These are phyloP conservation scores for Cytospora mali DNA, from an alignment of 2,329 filamentous ascomycete genomes.

Conservation along the genomic window DNA sequence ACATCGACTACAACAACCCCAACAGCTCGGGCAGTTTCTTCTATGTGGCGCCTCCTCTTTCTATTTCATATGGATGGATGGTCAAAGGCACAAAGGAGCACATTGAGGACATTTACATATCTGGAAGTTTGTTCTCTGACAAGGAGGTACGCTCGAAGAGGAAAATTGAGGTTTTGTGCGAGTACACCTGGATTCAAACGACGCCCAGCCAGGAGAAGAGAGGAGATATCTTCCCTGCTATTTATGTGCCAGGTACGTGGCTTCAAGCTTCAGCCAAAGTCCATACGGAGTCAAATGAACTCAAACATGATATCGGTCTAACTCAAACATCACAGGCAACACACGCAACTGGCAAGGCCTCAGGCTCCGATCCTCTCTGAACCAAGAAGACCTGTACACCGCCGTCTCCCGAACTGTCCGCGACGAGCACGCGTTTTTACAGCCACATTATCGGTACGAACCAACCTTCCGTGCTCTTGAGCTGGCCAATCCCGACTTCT, in stretches of 20 bases:
- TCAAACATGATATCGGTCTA: too few species aligned
- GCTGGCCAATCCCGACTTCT: background rate
- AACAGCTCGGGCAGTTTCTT: background rate
- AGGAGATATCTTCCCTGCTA: conserved; percentile 6
- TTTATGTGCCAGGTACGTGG: conserved; percentile 21
- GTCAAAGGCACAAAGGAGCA: conserved; percentile 18
- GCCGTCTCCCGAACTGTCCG: background rate
- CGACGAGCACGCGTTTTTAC: conserved; percentile 14
- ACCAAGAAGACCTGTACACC: background rate
- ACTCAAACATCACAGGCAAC: conserved; percentile 1
- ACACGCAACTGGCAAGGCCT: conserved; percentile 17
- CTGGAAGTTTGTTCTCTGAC: background rate
- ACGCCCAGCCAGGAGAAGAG: conserved; percentile 18
- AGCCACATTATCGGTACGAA: conserved; percentile 20
- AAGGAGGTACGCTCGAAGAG: background rate
- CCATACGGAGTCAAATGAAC: too few species aligned
- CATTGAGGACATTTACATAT: conserved; percentile 12
- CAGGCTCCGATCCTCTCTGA: background rate
- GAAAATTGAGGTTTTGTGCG: conserved; percentile 14
- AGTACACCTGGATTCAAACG: conserved; percentile 25
- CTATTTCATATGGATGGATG: conserved; percentile 18
- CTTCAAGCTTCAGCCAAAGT: background rate
- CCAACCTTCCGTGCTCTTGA: conserved; percentile 23
- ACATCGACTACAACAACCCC: background rate
- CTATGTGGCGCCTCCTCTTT: background rate